Evolutionary conservation across 1,284 basidiomycete species (phyloP).

Genomic region (Pyrrhoderma lamaoense): DNA sequence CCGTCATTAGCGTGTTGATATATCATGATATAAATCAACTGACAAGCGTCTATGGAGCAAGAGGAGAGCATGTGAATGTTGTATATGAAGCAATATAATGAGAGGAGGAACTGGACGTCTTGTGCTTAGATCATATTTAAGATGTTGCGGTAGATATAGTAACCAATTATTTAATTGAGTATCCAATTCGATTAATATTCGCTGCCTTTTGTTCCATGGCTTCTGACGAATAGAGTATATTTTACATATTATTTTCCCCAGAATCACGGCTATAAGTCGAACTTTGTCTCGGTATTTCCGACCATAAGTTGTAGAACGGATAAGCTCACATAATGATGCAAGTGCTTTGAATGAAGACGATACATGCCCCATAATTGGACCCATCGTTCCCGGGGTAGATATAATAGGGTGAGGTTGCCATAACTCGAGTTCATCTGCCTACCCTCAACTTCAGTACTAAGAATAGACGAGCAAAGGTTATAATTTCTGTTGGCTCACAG

Average conservation of each 20-base stretch:
- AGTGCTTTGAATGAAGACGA: constrained; percentile 54
- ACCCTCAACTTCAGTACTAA: constrained; percentile 12
- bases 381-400: constrained; percentile 28
- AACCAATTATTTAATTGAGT: constrained; percentile 72
- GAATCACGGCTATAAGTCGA: constrained; percentile 43
- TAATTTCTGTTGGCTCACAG: not conserved
- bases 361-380: constrained; percentile 43
- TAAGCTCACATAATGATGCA: constrained; percentile 55
- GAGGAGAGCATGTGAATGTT: constrained; percentile 74
- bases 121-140: constrained; percentile 50
- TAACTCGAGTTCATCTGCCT: constrained; percentile 49
- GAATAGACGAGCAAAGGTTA: not conserved
- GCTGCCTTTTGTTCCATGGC: constrained; percentile 38
- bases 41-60: constrained; percentile 78
- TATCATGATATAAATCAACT: constrained; percentile 43
- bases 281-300: not conserved
- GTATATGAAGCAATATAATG: constrained; percentile 64
- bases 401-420: constrained; percentile 47
- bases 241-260: constrained; percentile 58
- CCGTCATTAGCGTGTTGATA: not conserved
- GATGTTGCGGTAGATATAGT: constrained; percentile 56
- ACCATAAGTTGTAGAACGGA: constrained; percentile 13
- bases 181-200: constrained; percentile 51
- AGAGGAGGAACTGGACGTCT: constrained; percentile 50
- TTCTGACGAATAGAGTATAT: constrained; percentile 67